These are phyloP conservation scores for Auriscalpium orientale DNA, from an alignment of 768 basidiomycete genomes.

Conservation along the genomic window DNA sequence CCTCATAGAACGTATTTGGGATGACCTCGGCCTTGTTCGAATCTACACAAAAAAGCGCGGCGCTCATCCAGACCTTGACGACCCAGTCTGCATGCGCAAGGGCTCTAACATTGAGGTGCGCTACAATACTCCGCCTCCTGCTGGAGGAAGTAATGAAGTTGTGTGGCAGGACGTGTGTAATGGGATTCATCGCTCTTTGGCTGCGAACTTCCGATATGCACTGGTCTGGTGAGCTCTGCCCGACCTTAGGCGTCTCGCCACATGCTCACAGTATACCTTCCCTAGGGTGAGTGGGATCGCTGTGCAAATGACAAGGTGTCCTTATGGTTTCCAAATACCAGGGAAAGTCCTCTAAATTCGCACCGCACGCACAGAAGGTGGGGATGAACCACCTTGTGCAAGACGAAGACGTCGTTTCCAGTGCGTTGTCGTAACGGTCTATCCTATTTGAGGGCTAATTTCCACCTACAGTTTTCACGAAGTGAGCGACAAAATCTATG, in stretches of 20 bases:
- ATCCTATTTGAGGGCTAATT: not conserved
- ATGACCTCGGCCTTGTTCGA: constrained; percentile 73
- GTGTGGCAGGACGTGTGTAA: constrained; percentile 70
- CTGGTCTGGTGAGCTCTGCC: constrained; percentile 70
- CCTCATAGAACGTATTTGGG: constrained; percentile 73
- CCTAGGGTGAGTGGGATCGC: constrained; percentile 6
- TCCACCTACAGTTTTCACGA: constrained; percentile 27
- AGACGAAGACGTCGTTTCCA: constrained; percentile 86
- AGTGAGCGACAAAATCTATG: constrained; percentile 2
- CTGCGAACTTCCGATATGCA: constrained; percentile 87
- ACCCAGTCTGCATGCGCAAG: constrained; percentile 85
- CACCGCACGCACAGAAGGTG: constrained; percentile 91
- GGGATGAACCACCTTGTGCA: constrained; percentile 76
- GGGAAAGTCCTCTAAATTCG: constrained; percentile 93
- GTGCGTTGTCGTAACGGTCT: constrained; percentile 37
- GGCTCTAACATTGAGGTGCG: constrained; percentile 88
- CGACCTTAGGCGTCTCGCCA: not conserved
- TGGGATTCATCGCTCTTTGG: constrained; percentile 85
- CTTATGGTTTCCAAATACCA: constrained; percentile 21
- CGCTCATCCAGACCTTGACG: constrained; percentile 83
- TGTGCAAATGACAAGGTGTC: constrained; percentile 19
- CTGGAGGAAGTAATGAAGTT: not conserved
- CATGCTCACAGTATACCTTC: not conserved
- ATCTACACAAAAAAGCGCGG: constrained; percentile 98
- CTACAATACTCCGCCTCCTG: not conserved